Base-by-base conservation (phyloP, 2,329 filamentous ascomycete species). In the Paramyrothecium sp. region DNA sequence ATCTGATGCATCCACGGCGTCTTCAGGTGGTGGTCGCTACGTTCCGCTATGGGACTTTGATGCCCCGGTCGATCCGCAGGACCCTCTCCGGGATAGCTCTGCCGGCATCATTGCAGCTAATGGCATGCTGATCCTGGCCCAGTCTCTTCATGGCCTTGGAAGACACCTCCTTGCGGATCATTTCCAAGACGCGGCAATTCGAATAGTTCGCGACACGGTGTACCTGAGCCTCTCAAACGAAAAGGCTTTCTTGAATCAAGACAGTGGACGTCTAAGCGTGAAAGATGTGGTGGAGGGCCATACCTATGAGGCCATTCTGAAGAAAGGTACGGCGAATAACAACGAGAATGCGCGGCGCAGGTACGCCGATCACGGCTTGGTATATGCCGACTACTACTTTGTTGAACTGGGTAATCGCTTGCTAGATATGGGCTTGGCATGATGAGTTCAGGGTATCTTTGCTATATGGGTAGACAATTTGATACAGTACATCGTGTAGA, bases 351-450 rank as follows among this genome's bases (percentile, higher is more conserved):
- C 63, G 17, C 56, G 55, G 17, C 54, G 60, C 34, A 58, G 64
- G 10, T 68, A 67, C 51, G 60, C 57, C 52, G 60, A 73, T 56
- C 70, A 73, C 60, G 76, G 77, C 1, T 63, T 80, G 21, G 77
- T 79, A 5, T 80, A 79, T 68, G 77, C 74, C 2, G 77, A 79
- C 61, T 80, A 80, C 59, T 79, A 74, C 57, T 63, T 80, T 23
- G 55, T 79, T 7, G 74, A 78, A 57, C 75, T 78, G 65, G 76
- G 76, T 7, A 80, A 78, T 55, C 73, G 74, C 55, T 60, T 79
- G n/a, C 58, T 79, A 55, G 58, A 64, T 22, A 67, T 73, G 69
- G 68, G 66, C 0, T 54, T 70, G 19, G 54, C 55, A 12, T 65
- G 41, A 46, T 16, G 10, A 10, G 26, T 30, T 30, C 26, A 30